Percentiles rank a stretch among this genome's conserved stretches.
These are phyloP conservation scores for Hyphopichia fennica DNA, from an alignment of 1,139 yeast genomes.

Conservation along the genomic window DNA sequence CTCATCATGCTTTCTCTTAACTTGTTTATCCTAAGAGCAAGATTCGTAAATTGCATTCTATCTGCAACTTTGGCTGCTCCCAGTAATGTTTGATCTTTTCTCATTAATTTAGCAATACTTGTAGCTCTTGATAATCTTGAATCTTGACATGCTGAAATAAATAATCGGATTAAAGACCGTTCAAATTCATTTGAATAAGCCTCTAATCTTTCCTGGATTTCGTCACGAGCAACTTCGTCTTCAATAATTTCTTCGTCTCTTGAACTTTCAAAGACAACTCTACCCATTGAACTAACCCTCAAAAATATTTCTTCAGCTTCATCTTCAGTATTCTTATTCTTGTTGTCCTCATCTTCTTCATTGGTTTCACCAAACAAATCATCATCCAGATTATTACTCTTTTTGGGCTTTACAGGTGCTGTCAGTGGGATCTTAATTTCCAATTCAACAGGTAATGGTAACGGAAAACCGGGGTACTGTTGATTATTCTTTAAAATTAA, in stretches of 20 bases:
- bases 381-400: conserved; percentile 12
- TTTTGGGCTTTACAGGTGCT: conserved; percentile 13
- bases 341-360: conserved; percentile 23
- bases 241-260: conserved; percentile 32
- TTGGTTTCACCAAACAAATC: conserved; percentile 15
- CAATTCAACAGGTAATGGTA: conserved; percentile 80
- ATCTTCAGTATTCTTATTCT: conserved; percentile 31
- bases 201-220: conserved; percentile 47
- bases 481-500: conserved; percentile 66
- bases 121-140: conserved; percentile 65
- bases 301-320: conserved; percentile 46
- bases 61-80: conserved; percentile 87
- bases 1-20: conserved; percentile 55
- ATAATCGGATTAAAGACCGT: conserved; percentile 69
- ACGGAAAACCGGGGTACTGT: conserved; percentile 64
- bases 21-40: conserved; percentile 68
- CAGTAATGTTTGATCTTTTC: conserved; percentile 73
- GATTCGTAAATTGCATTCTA: conserved; percentile 62
- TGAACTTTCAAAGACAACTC: conserved; percentile 45
- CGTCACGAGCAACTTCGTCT: conserved; percentile 37
- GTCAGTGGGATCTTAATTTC: conserved; percentile 65
- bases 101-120: conserved; percentile 66
- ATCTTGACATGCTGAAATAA: conserved; percentile 76
- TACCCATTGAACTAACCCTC: conserved; percentile 50
- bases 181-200: conserved; percentile 60